Percentiles rank a stretch among this genome's conserved stretches.
Conservation (phyloP, 169 alveolate genomes). For the Plasmodium billcollinsi region DNA sequence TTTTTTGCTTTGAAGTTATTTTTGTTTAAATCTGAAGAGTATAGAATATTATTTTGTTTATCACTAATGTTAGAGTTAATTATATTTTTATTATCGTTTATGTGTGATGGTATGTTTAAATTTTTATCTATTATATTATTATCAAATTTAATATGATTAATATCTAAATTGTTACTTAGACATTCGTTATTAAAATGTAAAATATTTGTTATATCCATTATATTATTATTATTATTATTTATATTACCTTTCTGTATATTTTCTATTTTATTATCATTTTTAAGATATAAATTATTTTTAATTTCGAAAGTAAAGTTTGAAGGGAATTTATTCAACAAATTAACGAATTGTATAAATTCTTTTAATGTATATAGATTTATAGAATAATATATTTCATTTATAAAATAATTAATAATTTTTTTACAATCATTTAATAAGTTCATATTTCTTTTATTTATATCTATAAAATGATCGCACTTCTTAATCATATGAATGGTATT, state of each 20-base stretch:
- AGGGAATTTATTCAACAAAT: slow-evolving; percentile 34
- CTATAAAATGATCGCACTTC: slow-evolving; percentile 17
- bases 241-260: background rate
- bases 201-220: background rate
- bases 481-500: slow-evolving; percentile 13
- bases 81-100: no score
- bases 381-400: slow-evolving; percentile 55
- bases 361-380: slow-evolving; percentile 52
- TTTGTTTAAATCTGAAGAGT: background rate
- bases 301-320: slow-evolving; percentile 33
- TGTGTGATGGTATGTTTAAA: no score
- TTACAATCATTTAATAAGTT: slow-evolving; percentile 44
- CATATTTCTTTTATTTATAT: slow-evolving; percentile 49
- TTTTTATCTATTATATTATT: slow-evolving; percentile 2
- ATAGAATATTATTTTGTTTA: background rate
- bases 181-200: slow-evolving; percentile 1
- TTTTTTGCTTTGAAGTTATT: slow-evolving; percentile 24
- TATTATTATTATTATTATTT: background rate
- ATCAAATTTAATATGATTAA: background rate
- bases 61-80: background rate
- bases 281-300: background rate
- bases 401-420: slow-evolving; percentile 51
- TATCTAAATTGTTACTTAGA: background rate
- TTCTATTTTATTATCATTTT: background rate
- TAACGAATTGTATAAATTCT: slow-evolving; percentile 26